Percentiles rank a stretch among this genome's conserved stretches.
These are phyloP conservation scores for Pseudogymnoascus sp. DNA, from an alignment of 2,329 filamentous ascomycete genomes.

Conservation along the genomic window DNA sequence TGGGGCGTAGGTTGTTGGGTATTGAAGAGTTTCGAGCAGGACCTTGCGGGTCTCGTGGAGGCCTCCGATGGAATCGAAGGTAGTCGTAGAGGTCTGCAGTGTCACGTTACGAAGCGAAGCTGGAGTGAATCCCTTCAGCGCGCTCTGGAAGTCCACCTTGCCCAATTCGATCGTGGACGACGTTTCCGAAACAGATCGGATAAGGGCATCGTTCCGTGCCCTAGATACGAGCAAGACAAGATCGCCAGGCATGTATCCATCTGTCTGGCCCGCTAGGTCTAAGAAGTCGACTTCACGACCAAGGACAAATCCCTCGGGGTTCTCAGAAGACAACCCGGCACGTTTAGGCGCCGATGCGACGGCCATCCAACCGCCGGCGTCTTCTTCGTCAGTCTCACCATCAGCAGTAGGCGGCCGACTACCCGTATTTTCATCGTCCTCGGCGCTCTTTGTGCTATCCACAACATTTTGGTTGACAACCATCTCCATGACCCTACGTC, in stretches of 20 bases:
- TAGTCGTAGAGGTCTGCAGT: constrained; percentile 84
- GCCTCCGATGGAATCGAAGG: constrained; percentile 87
- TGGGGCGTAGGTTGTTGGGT: constrained; percentile 94
- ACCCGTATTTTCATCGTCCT: constrained; percentile 34
- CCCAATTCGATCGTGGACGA: constrained; percentile 56
- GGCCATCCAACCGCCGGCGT: constrained; percentile 67
- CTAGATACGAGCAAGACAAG: constrained; percentile 77
- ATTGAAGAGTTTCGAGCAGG: constrained; percentile 91
- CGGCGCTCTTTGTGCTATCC: constrained; percentile 32
- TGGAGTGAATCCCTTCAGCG: constrained; percentile 87
- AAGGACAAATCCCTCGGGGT: constrained; percentile 60
- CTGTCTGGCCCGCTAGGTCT: constrained; percentile 86
- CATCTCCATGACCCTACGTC: constrained; percentile 75
- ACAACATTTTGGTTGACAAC: constrained; percentile 55
- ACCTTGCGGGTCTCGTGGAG: constrained; percentile 78
- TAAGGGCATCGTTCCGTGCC: constrained; percentile 85
- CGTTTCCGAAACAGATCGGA: constrained; percentile 61
- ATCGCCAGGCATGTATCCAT: constrained; percentile 97
- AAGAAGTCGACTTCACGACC: constrained; percentile 79
- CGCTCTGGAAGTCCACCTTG: constrained; percentile 71
- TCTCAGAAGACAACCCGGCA: constrained; percentile 29
- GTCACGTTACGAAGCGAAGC: constrained; percentile 92
- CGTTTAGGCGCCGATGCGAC: constrained; percentile 53
- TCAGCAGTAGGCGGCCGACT: constrained; percentile 50
- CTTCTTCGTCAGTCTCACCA: constrained; percentile 45